Percentiles rank a stretch among this genome's conserved stretches.
Evolutionary conservation across 2,329 filamentous ascomycete species (phyloP).

Genomic region (Fusarium oligoseptatum): DNA sequence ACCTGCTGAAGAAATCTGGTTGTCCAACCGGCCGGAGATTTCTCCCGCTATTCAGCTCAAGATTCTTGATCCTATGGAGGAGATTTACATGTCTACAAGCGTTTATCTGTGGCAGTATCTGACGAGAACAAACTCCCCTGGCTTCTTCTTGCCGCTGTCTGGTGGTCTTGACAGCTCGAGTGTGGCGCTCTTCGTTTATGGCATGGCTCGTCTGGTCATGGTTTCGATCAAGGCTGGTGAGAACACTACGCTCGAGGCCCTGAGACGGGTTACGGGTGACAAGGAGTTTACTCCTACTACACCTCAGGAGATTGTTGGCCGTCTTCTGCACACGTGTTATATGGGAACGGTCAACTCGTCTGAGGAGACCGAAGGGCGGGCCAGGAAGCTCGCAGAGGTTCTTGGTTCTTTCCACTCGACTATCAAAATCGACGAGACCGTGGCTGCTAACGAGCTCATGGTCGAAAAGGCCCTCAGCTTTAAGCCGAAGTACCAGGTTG

Average conservation of each 20-base stretch:
- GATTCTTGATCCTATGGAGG: constrained; percentile 49
- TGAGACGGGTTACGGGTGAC: neutral
- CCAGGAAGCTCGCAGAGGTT: neutral
- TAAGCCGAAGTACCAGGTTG: neutral
- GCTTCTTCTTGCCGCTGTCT: neutral
- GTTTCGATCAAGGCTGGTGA: neutral
- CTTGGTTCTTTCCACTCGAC: neutral
- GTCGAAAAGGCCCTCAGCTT: neutral
- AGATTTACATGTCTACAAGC: constrained; percentile 48
- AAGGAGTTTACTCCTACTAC: neutral
- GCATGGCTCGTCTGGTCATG: neutral
- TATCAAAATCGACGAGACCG: neutral
- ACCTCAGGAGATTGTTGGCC: neutral
- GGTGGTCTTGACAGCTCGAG: neutral
- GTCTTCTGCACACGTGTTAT: neutral
- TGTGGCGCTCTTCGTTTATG: neutral
- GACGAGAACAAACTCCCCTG: neutral
- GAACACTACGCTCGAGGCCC: neutral
- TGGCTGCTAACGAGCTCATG: neutral
- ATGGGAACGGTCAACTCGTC: constrained; percentile 1
- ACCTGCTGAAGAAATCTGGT: constrained; percentile 8
- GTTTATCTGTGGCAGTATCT: constrained; percentile 59
- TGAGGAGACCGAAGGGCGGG: neutral
- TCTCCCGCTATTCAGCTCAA: constrained; percentile 45
- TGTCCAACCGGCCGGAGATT: constrained; percentile 1